Evolutionary conservation across 345 rosid genomes (phyloP).

Genomic region (Salix exigua): DNA sequence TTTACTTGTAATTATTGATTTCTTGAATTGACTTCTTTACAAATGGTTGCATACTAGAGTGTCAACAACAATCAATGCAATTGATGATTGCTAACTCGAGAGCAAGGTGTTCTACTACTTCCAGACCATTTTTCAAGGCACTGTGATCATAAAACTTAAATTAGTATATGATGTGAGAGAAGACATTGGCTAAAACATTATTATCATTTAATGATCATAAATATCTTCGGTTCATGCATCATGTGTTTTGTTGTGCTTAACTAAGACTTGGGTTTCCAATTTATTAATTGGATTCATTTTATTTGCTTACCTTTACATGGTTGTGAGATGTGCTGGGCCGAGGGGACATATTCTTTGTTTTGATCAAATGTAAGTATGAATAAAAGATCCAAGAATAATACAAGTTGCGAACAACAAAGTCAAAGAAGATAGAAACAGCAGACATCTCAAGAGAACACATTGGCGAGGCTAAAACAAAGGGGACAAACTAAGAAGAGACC

Average conservation of each 20-base stretch:
- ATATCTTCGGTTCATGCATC: conserved; percentile 5
- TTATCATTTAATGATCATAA: neutral
- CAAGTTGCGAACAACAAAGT: too few relatives aligned
- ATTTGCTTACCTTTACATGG: conserved; percentile 40
- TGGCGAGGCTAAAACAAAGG: too few relatives aligned
- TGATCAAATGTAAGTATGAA: too few relatives aligned
- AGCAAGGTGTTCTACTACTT: neutral
- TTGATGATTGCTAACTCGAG: neutral
- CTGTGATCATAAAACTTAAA: neutral
- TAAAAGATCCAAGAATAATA: too few relatives aligned
- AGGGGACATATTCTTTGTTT: conserved; percentile 63
- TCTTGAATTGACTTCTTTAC: neutral
- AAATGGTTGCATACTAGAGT: neutral
- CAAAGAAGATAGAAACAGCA: too few relatives aligned
- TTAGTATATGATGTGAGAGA: neutral
- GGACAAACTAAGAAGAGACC: too few relatives aligned
- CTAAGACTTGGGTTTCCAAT: neutral
- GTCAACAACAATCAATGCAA: neutral
- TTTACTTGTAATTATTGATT: neutral
- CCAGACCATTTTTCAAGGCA: neutral
- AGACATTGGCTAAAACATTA: neutral
- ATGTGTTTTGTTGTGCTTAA: neutral
- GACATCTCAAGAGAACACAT: too few relatives aligned
- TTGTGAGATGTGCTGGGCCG: conserved; percentile 77
- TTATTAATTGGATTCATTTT: neutral